These are phyloP conservation scores for Nephelium lappaceum DNA, from an alignment of 345 rosid genomes.

Conservation along the genomic window DNA sequence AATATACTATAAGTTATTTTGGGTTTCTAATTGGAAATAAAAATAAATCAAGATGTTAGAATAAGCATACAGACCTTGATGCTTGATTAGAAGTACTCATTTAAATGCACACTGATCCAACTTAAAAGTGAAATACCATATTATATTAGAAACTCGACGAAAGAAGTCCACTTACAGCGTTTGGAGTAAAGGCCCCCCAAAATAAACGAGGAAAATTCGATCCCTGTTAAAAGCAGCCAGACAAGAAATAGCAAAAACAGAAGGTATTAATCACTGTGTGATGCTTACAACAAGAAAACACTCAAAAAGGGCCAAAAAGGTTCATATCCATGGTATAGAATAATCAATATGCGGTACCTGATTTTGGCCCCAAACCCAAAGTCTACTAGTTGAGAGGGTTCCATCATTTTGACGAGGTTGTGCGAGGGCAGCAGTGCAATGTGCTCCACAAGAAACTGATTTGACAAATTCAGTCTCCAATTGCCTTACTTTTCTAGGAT, in stretches of 20 bases:
- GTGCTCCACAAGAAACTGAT: slow-evolving; percentile 90
- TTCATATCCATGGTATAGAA: background rate
- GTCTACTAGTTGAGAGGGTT: slow-evolving; percentile 64
- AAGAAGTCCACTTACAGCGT: slow-evolving; percentile 47
- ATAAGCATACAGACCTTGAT: slow-evolving; percentile 5
- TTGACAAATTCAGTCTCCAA: slow-evolving; percentile 85
- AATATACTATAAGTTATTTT: background rate
- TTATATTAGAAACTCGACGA: background rate
- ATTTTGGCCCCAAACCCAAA: slow-evolving; percentile 99
- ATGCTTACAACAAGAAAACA: background rate
- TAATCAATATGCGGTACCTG: slow-evolving; percentile 49
- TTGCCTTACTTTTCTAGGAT: slow-evolving; percentile 79
- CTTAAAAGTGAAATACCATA: background rate
- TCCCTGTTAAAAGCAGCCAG: slow-evolving; percentile 52
- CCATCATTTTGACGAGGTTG: slow-evolving; percentile 81
- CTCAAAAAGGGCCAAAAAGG: background rate
- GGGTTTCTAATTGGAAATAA: background rate
- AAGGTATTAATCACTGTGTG: background rate
- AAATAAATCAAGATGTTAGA: background rate
- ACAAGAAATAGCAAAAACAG: slow-evolving; percentile 6
- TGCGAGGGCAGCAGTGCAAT: slow-evolving; percentile 88
- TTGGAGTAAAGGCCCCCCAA: slow-evolving; percentile 80
- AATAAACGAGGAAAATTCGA: slow-evolving; percentile 85
- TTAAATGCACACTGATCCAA: background rate
- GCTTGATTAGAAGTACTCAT: slow-evolving; percentile 1